Evolutionary conservation across 768 basidiomycete species (phyloP).

Genomic region (Auriculariales sp.): DNA sequence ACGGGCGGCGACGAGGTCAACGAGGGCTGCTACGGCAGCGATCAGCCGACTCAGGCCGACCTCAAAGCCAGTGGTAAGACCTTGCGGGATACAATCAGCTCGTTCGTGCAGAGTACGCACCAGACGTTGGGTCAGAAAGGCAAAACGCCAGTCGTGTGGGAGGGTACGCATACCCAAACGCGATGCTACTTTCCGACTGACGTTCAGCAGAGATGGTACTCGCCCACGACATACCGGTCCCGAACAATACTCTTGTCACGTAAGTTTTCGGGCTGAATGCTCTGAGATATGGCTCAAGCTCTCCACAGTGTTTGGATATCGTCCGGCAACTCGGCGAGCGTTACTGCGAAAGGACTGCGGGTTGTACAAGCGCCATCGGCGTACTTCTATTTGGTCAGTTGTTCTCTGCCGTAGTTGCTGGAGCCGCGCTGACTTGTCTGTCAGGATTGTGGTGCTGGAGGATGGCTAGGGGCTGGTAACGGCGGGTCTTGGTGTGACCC

Average conservation of each 20-base stretch:
- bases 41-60: constrained; percentile 40
- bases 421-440: background rate
- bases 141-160: constrained; percentile 25
- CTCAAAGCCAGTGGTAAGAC: no score
- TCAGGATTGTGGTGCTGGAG: constrained; percentile 22
- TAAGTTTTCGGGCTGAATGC: constrained; percentile 7
- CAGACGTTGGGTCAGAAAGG: constrained; percentile 8
- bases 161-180: constrained; percentile 6
- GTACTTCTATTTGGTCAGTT: constrained; percentile 20
- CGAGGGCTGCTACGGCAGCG: constrained; percentile 24
- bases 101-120: constrained; percentile 14
- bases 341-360: constrained; percentile 15
- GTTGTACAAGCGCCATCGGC: constrained; percentile 21
- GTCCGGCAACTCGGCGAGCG: constrained; percentile 11
- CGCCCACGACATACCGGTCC: constrained; percentile 9
- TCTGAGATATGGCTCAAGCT: background rate
- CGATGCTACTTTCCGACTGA: background rate
- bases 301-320: constrained; percentile 17
- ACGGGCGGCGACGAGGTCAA: constrained; percentile 25
- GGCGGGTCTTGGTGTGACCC: constrained; percentile 18
- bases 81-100: no score
- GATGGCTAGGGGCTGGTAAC: constrained; percentile 27
- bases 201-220: constrained; percentile 19
- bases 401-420: background rate
- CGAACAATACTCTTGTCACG: constrained; percentile 11